A percentile compares a stretch with the other conserved stretches of the same genome.
Conservation (phyloP, 176 grass and related monocot genomes). For the Musa beccarii region DNA sequence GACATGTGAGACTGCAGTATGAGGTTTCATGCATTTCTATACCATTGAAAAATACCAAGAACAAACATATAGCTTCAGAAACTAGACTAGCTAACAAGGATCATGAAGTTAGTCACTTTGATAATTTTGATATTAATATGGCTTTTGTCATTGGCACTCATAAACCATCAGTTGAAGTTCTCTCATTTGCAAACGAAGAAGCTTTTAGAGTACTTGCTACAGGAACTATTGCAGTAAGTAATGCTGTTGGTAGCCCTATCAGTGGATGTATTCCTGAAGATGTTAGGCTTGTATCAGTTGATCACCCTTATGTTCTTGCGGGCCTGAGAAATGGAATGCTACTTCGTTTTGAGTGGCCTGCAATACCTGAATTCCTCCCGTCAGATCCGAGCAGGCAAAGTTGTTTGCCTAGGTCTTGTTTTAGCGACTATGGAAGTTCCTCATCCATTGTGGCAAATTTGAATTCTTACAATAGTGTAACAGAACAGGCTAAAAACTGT, state of each 20-base stretch:
- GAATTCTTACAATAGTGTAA: slow-evolving; percentile 27
- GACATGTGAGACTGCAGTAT: slow-evolving; percentile 54
- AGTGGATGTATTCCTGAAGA: slow-evolving; percentile 94
- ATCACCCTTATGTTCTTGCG: slow-evolving; percentile 67
- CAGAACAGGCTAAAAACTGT: slow-evolving; percentile 11
- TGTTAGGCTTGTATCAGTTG: slow-evolving; percentile 75
- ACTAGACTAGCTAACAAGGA: slow-evolving; percentile 19
- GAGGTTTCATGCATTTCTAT: slow-evolving; percentile 96
- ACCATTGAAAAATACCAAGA: slow-evolving; percentile 30
- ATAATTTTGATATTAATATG: slow-evolving; percentile 44
- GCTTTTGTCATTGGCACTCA: slow-evolving; percentile 90
- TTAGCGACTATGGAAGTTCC: background rate
- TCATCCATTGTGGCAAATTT: slow-evolving; percentile 27
- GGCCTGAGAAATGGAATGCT: slow-evolving; percentile 98
- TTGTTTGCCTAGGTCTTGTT: slow-evolving; percentile 25
- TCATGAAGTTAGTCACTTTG: slow-evolving; percentile 14
- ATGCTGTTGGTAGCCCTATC: slow-evolving; percentile 66
- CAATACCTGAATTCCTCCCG: slow-evolving; percentile 10
- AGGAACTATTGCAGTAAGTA: slow-evolving; percentile 66
- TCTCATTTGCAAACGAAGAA: slow-evolving; percentile 62
- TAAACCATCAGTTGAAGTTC: slow-evolving; percentile 88
- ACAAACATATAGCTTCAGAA: slow-evolving; percentile 23
- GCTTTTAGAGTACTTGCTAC: slow-evolving; percentile 43
- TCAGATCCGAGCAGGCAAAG: slow-evolving; percentile 30
- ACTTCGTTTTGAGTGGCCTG: slow-evolving; percentile 70